Evolutionary conservation across 805 yeast genomes (phyloP), one percentile per base, ranked within the genome.

Genomic region (Ogataea henricii): DNA sequence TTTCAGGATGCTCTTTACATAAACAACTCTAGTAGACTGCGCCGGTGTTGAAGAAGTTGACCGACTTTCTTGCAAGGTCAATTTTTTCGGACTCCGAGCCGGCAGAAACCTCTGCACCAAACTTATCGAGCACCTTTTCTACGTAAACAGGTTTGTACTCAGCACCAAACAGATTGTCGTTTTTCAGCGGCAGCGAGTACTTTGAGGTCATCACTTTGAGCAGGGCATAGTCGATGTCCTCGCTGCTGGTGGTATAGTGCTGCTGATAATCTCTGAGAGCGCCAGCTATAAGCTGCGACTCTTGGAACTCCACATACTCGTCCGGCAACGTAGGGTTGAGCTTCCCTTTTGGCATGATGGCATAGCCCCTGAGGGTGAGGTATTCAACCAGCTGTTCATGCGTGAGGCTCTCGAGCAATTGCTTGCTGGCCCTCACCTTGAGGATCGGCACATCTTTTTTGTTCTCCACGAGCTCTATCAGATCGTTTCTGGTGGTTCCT

Each of bases 381-480:
- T 39, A 39, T 2, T 39, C 42, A 14, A 39, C 23, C 8, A 39
- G 32, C 33, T 39, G 42, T 20, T 39, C 42, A 17, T 39, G 42
- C 8, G 27, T 18, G n/a, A 39, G 33, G 12, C 18, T 39, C 17
- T 39, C 32, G 4, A 39, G 23, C 23, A 39, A 10, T 8, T 16
- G 33, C 22, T 39, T 39, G 13, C 23, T 16, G 16, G 34, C 42
- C 3, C 10, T 39, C 32, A 39, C 42, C 17, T 18, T 3, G 9
- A 39, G 32, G 26, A 39, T 39, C 16, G 42, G 42, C 14, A 39
- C 42, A 39, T 39, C 42, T 18, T 39, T 39, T 6, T 26, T 39
- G 23, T 25, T 26, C n/a, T 39, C 32, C 2, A 39, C 34, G 14
- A 39, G 42, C 23, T 39, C 42, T 12, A 39, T 13, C 22, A 39